Evolutionary conservation across 2,329 filamentous ascomycete genomes (phyloP).

Genomic region (Clarireedia sp.): DNA sequence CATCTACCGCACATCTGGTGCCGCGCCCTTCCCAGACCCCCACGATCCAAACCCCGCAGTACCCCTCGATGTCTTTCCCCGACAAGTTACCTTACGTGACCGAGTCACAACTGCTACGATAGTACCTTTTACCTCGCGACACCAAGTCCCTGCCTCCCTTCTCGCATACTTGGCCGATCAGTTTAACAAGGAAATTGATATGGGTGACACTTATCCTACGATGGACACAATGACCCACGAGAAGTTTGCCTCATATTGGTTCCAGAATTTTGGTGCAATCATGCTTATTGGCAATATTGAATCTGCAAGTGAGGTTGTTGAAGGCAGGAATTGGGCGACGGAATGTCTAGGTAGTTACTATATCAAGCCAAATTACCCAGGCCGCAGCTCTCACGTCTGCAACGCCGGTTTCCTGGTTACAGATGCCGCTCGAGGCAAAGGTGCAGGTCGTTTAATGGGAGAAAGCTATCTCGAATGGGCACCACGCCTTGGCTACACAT

Average conservation of each 20-base stretch:
- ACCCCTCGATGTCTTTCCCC: conserved; percentile 42
- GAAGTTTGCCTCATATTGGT: conserved; percentile 63
- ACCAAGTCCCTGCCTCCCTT: conserved; percentile 53
- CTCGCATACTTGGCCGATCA: conserved; percentile 58
- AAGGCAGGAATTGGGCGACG: conserved; percentile 53
- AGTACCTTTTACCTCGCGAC: conserved; percentile 55
- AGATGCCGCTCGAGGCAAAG: conserved; percentile 45
- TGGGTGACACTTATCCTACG: conserved; percentile 67
- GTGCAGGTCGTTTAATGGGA: conserved; percentile 48
- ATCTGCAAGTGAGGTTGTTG: conserved; percentile 40
- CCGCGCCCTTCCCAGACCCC: conserved; percentile 41
- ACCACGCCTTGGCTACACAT: conserved; percentile 56
- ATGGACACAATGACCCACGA: conserved; percentile 52
- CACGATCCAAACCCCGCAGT: conserved; percentile 41
- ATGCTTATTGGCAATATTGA: conserved; percentile 61
- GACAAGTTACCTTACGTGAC: conserved; percentile 58
- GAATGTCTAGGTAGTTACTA: conserved; percentile 64
- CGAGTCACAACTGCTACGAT: conserved; percentile 60
- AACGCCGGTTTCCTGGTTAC: conserved; percentile 55
- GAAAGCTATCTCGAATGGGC: conserved; percentile 52
- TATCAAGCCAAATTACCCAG: conserved; percentile 67
- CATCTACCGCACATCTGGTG: conserved; percentile 47
- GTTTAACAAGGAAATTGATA: conserved; percentile 64
- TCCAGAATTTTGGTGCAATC: conserved; percentile 63
- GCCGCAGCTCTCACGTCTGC: conserved; percentile 65